phyloP scores from a whole-genome alignment of 1,139 yeast genomes.

The Candida dubliniensis region DNA sequence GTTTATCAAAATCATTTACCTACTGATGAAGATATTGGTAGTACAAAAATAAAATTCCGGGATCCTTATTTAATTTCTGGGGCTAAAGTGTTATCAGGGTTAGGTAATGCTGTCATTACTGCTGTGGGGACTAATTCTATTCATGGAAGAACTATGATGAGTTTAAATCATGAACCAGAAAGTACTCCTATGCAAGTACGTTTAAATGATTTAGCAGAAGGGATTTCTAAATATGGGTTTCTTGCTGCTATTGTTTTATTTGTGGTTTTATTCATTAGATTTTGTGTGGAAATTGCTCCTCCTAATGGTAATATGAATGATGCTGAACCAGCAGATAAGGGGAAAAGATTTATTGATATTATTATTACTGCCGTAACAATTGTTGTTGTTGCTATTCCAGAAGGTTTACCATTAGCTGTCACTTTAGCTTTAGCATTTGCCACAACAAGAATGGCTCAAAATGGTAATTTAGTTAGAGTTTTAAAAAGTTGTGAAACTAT shows the following conservation, averaged over 20 bases:
- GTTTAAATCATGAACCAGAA: slow-evolving; percentile 72
- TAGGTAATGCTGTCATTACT: slow-evolving; percentile 82
- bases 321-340: slow-evolving; percentile 68
- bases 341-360: slow-evolving; percentile 78
- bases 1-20: slow-evolving; percentile 29
- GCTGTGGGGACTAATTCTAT: slow-evolving; percentile 88
- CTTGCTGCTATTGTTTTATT: slow-evolving; percentile 80
- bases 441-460: slow-evolving; percentile 95
- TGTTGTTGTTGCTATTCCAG: slow-evolving; percentile 97
- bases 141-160: slow-evolving; percentile 87
- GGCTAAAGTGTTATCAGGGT: slow-evolving; percentile 81
- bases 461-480: slow-evolving; percentile 93
- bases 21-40: slow-evolving; percentile 52
- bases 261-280: slow-evolving; percentile 74
- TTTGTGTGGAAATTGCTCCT: slow-evolving; percentile 64
- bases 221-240: slow-evolving; percentile 90
- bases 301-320: slow-evolving; percentile 47
- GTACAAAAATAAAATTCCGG: slow-evolving; percentile 39
- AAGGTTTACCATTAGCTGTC: slow-evolving; percentile 95
- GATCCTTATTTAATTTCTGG: slow-evolving; percentile 92
- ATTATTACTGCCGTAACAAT: slow-evolving; percentile 89
- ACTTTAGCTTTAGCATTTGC: slow-evolving; percentile 96
- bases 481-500: slow-evolving; percentile 93
- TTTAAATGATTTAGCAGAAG: slow-evolving; percentile 80
- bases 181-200: slow-evolving; percentile 88